Evolutionary conservation across 768 basidiomycete species (phyloP).

Genomic region (Amyloporia xantha): DNA sequence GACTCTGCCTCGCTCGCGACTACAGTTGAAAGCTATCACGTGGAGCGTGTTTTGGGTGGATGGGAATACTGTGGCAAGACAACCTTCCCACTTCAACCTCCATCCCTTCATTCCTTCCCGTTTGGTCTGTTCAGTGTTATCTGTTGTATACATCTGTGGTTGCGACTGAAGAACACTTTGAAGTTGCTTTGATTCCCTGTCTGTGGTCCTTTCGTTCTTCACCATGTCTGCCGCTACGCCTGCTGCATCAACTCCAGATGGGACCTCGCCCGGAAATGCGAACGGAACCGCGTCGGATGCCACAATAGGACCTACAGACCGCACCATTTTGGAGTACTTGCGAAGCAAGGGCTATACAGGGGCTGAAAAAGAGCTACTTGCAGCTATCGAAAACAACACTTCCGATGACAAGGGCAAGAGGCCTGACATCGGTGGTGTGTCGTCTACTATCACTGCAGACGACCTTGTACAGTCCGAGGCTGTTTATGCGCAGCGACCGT

Average conservation of each 20-base stretch:
- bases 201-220: too few species aligned
- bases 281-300: conserved; percentile 32
- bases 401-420: conserved; percentile 29
- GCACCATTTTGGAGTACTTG: conserved; percentile 42
- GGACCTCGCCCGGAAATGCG: conserved; percentile 29
- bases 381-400: conserved; percentile 27
- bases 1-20: too few species aligned
- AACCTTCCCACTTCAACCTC: too few species aligned
- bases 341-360: conserved; percentile 38
- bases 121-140: too few species aligned
- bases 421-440: conserved; percentile 16
- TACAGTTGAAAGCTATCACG: too few species aligned
- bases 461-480: conserved; percentile 53
- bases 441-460: conserved; percentile 34
- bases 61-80: too few species aligned
- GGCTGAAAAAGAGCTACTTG: conserved; percentile 38
- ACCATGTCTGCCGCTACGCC: too few species aligned
- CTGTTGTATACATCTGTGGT: too few species aligned
- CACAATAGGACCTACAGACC: conserved; percentile 36
- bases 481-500: conserved; percentile 63
- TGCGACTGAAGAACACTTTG: too few species aligned
- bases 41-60: too few species aligned
- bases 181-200: too few species aligned
- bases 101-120: too few species aligned
- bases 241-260: conserved; percentile 44